Conservation (phyloP, 306 rosid genomes). For the Lathyrus sativus region DNA sequence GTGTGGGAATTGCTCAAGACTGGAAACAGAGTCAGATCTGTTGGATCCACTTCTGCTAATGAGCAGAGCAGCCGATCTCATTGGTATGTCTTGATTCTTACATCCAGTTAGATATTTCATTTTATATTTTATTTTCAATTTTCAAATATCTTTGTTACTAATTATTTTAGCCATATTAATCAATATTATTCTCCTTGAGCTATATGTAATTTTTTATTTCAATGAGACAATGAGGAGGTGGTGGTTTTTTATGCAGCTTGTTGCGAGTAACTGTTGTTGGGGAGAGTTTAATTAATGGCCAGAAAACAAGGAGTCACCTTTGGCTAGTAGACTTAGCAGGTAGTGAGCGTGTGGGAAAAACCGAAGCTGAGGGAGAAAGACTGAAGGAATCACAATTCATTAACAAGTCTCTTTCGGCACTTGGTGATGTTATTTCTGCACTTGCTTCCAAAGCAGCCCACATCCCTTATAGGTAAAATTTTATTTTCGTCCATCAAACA, state of each 20-base stretch:
- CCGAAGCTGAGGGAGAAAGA: slow-evolving; percentile 97
- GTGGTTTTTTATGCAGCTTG: slow-evolving; percentile 62
- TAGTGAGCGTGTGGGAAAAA: slow-evolving; percentile 96
- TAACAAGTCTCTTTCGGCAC: slow-evolving; percentile 94
- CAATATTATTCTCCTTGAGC: not conserved
- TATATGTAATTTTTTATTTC: slow-evolving; percentile 3
- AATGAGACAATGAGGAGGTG: slow-evolving; percentile 26
- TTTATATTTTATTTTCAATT: not conserved
- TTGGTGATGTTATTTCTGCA: slow-evolving; percentile 93
- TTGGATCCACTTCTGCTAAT: slow-evolving; percentile 93
- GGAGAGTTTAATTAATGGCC: slow-evolving; percentile 75
- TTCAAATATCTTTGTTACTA: not conserved
- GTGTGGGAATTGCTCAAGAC: slow-evolving; percentile 86
- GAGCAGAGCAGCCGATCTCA: slow-evolving; percentile 99
- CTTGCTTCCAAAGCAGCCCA: slow-evolving; percentile 90
- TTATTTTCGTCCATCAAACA: slow-evolving; percentile 17
- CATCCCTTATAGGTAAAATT: slow-evolving; percentile 79
- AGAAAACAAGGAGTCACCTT: slow-evolving; percentile 81
- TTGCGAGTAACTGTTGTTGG: slow-evolving; percentile 82
- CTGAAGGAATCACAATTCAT: slow-evolving; percentile 95
- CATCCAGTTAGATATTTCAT: not conserved
- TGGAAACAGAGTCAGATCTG: slow-evolving; percentile 84
- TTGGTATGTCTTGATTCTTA: slow-evolving; percentile 56
- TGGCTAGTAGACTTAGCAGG: slow-evolving; percentile 99
- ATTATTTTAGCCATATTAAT: slow-evolving; percentile 19